These are phyloP conservation scores for Pseudozyma sp. DNA, from an alignment of 1,284 basidiomycete species.

Conservation along the genomic window DNA sequence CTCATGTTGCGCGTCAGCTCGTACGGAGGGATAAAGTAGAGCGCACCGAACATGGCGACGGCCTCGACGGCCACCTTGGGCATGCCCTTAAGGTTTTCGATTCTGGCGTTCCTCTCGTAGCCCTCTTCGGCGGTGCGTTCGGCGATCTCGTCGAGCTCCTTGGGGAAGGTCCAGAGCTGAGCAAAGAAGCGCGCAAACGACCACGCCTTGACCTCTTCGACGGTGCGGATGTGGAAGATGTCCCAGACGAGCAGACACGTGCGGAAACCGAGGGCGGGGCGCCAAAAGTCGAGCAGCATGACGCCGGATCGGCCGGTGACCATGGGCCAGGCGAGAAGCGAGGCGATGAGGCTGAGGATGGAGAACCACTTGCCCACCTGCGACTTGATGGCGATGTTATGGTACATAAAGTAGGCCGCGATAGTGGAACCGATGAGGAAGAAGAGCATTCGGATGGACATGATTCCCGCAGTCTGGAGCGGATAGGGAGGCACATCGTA, in stretches of 20 bases:
- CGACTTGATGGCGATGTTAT: constrained; percentile 49
- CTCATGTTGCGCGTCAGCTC: constrained; percentile 56
- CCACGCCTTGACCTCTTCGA: constrained; percentile 61
- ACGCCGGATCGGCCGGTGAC: constrained; percentile 54
- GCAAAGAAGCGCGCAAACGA: constrained; percentile 55
- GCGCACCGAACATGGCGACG: constrained; percentile 43
- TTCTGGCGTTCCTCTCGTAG: constrained; percentile 48
- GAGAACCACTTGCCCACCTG: constrained; percentile 46
- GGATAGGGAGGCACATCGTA: constrained; percentile 61
- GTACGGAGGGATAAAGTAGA: constrained; percentile 64
- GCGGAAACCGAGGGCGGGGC: constrained; percentile 66
- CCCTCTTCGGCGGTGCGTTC: constrained; percentile 56
- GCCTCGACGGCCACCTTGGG: constrained; percentile 56
- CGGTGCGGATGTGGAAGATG: constrained; percentile 62
- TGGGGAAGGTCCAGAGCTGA: constrained; percentile 67
- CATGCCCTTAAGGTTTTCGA: constrained; percentile 58
- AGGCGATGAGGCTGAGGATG: constrained; percentile 45
- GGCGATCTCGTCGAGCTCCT: constrained; percentile 57
- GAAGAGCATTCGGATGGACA: constrained; percentile 41
- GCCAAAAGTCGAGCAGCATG: constrained; percentile 65
- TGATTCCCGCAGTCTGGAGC: constrained; percentile 38
- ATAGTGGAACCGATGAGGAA: constrained; percentile 55
- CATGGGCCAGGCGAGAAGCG: constrained; percentile 59
- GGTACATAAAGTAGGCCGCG: constrained; percentile 59
- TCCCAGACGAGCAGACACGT: constrained; percentile 65